phyloP scores from a whole-genome alignment of 345 rosid genomes.

The Boechera stricta region DNA sequence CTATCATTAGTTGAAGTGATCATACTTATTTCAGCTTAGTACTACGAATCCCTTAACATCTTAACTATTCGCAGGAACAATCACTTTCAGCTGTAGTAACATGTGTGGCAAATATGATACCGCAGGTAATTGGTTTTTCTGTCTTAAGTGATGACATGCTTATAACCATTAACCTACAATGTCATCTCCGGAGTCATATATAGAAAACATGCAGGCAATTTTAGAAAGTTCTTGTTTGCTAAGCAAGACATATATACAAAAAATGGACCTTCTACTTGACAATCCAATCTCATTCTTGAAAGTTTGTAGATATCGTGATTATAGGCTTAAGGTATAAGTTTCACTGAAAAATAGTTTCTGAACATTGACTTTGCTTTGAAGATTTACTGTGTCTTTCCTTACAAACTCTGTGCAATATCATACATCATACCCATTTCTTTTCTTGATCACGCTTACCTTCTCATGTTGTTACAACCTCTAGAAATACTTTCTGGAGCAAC shows the following conservation, averaged over 20 bases:
- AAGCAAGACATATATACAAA: constrained; percentile 20
- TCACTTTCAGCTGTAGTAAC: constrained; percentile 88
- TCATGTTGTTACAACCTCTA: constrained; percentile 43
- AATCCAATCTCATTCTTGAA: constrained; percentile 15
- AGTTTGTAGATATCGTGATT: constrained; percentile 13
- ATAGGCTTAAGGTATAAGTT: not conserved
- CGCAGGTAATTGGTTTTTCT: constrained; percentile 62
- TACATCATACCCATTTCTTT: not conserved
- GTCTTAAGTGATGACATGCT: constrained; percentile 16
- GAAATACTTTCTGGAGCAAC: constrained; percentile 95
- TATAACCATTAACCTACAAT: constrained; percentile 23
- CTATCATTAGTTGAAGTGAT: not conserved
- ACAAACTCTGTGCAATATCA: constrained; percentile 16
- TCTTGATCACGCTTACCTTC: constrained; percentile 2
- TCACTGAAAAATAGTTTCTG: constrained; percentile 11
- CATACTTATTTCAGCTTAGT: not conserved
- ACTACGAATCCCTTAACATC: constrained; percentile 10
- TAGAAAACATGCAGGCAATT: constrained; percentile 1
- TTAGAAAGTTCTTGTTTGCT: not conserved
- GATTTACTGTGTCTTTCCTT: constrained; percentile 23
- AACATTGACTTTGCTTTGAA: constrained; percentile 10
- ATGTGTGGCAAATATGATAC: constrained; percentile 86
- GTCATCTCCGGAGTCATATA: constrained; percentile 22
- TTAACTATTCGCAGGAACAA: constrained; percentile 65
- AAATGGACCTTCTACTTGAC: constrained; percentile 20